Base-by-base conservation (phyloP, 768 basidiomycete species). In the Paxillus ammoniavirescens region DNA sequence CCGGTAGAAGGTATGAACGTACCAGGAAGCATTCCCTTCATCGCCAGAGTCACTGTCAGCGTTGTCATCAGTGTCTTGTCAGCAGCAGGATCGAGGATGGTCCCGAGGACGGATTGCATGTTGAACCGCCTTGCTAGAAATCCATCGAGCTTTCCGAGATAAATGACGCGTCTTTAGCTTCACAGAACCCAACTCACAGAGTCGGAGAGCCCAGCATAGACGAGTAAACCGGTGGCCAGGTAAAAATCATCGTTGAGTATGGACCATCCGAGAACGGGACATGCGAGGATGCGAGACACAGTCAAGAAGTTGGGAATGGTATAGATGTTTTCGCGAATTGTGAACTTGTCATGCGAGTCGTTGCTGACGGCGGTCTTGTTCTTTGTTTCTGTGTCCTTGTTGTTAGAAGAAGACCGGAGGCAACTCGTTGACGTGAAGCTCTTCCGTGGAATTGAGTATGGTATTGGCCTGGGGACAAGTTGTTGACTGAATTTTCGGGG, bases 21-120 rank as follows among this genome's bases (percentile, higher is more conserved):
- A 95, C 95, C 60, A 8, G 96, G 96, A 18, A 99, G 75, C 60
- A 96, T 75, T 18, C 83, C 86, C 59, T 90, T 87, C 79, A 89
- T 82, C 0, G 93, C 84, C 56, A 99, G 73, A 1, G 93, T 88
- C 44, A 94, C 74, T 0, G 91, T 92, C 63, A 99, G 74, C 1
- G 95, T 98, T 2, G 97, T 96, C 88, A 99, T 89, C 41, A 99
- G 74, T 10, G 83, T 78, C 71, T 99, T 99, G 79, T 99, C 97
- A 2, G 97, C 97, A 0, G 96, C 93, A 12, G 97, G 97, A 68
- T 99, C 97, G 12, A 99, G 79, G 53, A 98, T 93, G 8, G 91
- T 91, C 17, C 97, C 97, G 17, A 98, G 77, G n/a, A 98, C 93
- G 12, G 91, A 84, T 49, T 81, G 81, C 88, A 91, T 92, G 26